A percentile compares a stretch with the other conserved stretches of the same genome.
phyloP scores from a whole-genome alignment of 371 early-diverging fungal species.

The Mucor velutinosus region DNA sequence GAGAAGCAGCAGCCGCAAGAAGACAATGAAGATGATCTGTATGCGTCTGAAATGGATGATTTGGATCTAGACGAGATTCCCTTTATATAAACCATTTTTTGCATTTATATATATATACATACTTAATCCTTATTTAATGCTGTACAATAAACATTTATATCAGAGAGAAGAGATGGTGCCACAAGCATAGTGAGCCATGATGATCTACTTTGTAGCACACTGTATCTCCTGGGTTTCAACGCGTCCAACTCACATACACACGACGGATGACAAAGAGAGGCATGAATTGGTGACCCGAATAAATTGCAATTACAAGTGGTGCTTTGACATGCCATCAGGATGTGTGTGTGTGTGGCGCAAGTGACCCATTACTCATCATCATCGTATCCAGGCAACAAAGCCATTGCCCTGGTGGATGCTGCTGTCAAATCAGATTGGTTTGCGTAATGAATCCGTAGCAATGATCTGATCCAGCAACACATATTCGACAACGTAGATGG shows the following conservation, averaged over 20 bases:
- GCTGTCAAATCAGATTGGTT: neutral
- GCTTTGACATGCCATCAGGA: neutral
- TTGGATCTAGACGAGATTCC: conserved; percentile 10
- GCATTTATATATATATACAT: neutral
- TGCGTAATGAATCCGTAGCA: neutral
- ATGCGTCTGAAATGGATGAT: conserved; percentile 5
- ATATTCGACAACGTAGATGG: conserved; percentile 1
- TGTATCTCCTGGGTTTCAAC: too few species aligned
- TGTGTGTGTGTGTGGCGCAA: neutral
- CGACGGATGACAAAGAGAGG: too few species aligned
- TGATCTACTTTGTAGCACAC: too few species aligned
- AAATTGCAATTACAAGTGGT: too few species aligned
- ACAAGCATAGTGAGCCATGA: too few species aligned
- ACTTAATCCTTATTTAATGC: neutral
- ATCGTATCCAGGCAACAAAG: neutral
- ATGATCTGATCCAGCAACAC: neutral
- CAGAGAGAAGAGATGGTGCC: too few species aligned
- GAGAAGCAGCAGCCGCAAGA: neutral
- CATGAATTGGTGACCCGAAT: too few species aligned
- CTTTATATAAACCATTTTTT: conserved; percentile 6
- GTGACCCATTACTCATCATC: neutral
- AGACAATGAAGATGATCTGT: conserved; percentile 1
- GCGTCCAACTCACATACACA: too few species aligned
- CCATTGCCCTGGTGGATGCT: neutral
- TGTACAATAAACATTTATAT: neutral